Percentiles rank a stretch among this genome's conserved stretches.
These are phyloP conservation scores for Xylona heveae DNA, from an alignment of 495 filamentous ascomycete species.

Conservation along the genomic window DNA sequence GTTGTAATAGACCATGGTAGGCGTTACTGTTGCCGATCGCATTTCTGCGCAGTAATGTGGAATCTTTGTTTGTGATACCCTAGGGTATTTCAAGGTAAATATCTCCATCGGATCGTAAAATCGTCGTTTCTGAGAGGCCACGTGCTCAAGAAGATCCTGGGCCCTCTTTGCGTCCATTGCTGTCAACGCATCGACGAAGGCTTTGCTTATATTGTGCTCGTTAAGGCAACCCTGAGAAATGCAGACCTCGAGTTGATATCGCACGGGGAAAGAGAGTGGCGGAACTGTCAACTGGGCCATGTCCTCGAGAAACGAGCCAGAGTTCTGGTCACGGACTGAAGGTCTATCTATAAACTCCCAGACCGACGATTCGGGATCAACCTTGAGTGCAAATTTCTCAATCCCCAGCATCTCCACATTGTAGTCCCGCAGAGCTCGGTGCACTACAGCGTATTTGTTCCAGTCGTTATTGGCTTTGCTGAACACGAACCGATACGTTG, in stretches of 20 bases:
- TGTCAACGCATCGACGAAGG: slow-evolving; percentile 41
- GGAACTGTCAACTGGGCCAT: slow-evolving; percentile 14
- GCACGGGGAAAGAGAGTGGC: slow-evolving; percentile 43
- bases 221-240: slow-evolving; percentile 62
- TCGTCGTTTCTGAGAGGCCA: slow-evolving; percentile 32
- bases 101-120: slow-evolving; percentile 56
- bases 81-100: slow-evolving; percentile 29
- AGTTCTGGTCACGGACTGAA: slow-evolving; percentile 13
- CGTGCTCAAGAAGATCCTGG: slow-evolving; percentile 36
- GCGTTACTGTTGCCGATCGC: slow-evolving; percentile 59
- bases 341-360: slow-evolving; percentile 37
- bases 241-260: slow-evolving; percentile 87
- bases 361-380: slow-evolving; percentile 13
- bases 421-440: slow-evolving; percentile 42
- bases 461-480: slow-evolving; percentile 9
- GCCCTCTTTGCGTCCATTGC: slow-evolving; percentile 25
- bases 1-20: slow-evolving; percentile 57
- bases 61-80: slow-evolving; percentile 29
- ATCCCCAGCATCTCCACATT: slow-evolving; percentile 34
- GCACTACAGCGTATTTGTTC: slow-evolving; percentile 20
- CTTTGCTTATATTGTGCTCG: slow-evolving; percentile 44
- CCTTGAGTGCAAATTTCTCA: slow-evolving; percentile 13
- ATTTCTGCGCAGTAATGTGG: slow-evolving; percentile 53
- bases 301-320: slow-evolving; percentile 14
- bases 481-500: slow-evolving; percentile 38